Evolutionary conservation across 768 basidiomycete species (phyloP), one percentile per base, ranked within the genome.

Genomic region (Krasilnikovozyma curviuscula): DNA sequence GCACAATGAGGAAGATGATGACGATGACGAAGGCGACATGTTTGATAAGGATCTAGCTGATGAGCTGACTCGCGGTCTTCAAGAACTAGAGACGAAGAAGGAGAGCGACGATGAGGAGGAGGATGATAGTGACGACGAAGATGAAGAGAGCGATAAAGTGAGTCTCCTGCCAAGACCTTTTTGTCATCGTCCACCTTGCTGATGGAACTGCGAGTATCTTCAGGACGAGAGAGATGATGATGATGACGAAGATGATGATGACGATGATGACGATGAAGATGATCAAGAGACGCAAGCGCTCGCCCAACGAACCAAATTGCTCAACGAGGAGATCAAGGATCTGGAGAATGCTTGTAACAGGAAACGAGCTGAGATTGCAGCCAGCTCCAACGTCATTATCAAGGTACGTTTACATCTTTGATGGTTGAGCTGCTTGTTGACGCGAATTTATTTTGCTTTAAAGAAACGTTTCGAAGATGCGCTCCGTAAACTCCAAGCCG

Each of bases 391-490:
- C 63, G 80, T 82, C 31, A 73, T 91, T 48, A 85, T 93, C 61
- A 78, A 76, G 70, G 84, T 83, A 53, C 29, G 66, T 56, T 24
- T 41, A 13, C 7, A 9, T 31, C 27, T 29, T 44, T 12, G 24
- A 47, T 33, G 16, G 32, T 21, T 18, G 31, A 46, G 9, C 28
- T 30, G 2, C 8, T 1, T 21, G 41, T 28, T 18, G 23, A 44
- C 10, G 34, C n/a, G n/a, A 14, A 3, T 10, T 23, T 7, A 16
- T 21, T 16, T 7, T 24, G 31, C 19, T 50, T 43, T 18, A 6
- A 57, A 88, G 80, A 81, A 80, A 74, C 86, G 86, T 30, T 89
- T 91, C 65, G 84, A 89, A 62, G 88, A 91, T 61, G 80, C 82
- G 16, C 65, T 89, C 58, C 83, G 78, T 69, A 93, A 91, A 65